Evolutionary conservation across 2,329 filamentous ascomycete species (phyloP), one percentile per base, ranked within the genome.

Genomic region (Colletotrichum orbiculare): DNA sequence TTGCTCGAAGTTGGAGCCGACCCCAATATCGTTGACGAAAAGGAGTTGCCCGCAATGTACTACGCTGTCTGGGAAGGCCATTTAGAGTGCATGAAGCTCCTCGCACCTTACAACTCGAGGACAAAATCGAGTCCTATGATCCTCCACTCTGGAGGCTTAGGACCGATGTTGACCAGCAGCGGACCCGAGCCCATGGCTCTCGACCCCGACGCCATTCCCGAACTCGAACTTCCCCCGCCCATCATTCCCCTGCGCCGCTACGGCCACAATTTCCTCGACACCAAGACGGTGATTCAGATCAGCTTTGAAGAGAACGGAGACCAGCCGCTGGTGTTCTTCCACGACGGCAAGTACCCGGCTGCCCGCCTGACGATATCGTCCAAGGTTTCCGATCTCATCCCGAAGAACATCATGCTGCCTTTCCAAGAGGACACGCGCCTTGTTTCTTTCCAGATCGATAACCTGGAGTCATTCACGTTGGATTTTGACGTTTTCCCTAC

Each of bases 61-160:
- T 99, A 99, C 77, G 96, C 96, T 12, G 95, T 94, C 0, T 99
- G 96, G 96, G 96, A 99, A 79, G 96, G 96, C 0, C 93, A 98
- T 74, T 80, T 98, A 59, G 91, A 95, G 73, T 98, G 96, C 79
- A 97, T 99, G 92, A 90, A 91, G 72, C 84, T 97, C 8, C 86
- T 99, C 38, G 89, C 89, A 5, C 87, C 89, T 1, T 83, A 82
- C 70, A 85, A 85, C 73, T 79, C 73, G 54, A 73, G 76, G 38
- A 79, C 75, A 13, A 74, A 75, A 37, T 75, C 79, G 15, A 85
- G 81, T 39, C 81, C 83, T 4, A 73, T 82, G 65, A 73, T 79
- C 42, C 73, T 80, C 43, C 82, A 83, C 62, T 74, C 79, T 46
- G 76, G 70, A 70, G 75, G 60, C 34, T 71, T 85, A 17, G 78